Evolutionary conservation across 176 grass and related monocot genomes (phyloP).

Genomic region (Raddia distichophylla): DNA sequence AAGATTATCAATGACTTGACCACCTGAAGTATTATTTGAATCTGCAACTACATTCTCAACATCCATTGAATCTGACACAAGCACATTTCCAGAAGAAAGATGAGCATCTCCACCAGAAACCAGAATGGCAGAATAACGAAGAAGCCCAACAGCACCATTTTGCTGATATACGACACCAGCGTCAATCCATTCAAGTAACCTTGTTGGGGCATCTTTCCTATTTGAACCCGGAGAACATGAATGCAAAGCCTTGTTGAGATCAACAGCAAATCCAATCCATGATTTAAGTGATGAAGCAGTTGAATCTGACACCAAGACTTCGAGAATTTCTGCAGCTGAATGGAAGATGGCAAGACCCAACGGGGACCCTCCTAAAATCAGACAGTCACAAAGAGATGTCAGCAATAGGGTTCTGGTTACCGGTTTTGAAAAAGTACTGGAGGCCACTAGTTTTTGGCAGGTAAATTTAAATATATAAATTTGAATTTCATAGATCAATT

Average conservation of each 20-base stretch:
- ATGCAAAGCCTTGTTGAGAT: slow-evolving; percentile 95
- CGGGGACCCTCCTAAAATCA: slow-evolving; percentile 66
- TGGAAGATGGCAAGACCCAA: slow-evolving; percentile 94
- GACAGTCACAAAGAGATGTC: slow-evolving; percentile 25
- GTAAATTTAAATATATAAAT: too few relatives aligned
- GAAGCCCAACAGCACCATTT: slow-evolving; percentile 85
- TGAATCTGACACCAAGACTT: slow-evolving; percentile 94
- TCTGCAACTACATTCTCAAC: slow-evolving; percentile 88
- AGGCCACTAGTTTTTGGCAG: too few relatives aligned
- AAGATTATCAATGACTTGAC: slow-evolving; percentile 87
- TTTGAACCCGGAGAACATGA: slow-evolving; percentile 93
- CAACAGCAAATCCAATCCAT: slow-evolving; percentile 89
- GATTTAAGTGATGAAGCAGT: slow-evolving; percentile 81
- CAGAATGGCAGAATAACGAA: slow-evolving; percentile 89
- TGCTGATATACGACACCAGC: slow-evolving; percentile 96
- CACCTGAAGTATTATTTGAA: slow-evolving; percentile 72
- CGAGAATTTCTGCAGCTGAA: slow-evolving; percentile 90
- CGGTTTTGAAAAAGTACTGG: too few relatives aligned
- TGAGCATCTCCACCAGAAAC: slow-evolving; percentile 96
- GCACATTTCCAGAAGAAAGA: slow-evolving; percentile 83
- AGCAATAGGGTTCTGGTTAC: neutral
- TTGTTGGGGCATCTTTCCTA: slow-evolving; percentile 87
- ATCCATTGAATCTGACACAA: slow-evolving; percentile 95
- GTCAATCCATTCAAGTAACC: slow-evolving; percentile 97
- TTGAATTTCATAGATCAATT: too few relatives aligned